phyloP scores from a whole-genome alignment of 306 rosid species.

The Trifolium repens region DNA sequence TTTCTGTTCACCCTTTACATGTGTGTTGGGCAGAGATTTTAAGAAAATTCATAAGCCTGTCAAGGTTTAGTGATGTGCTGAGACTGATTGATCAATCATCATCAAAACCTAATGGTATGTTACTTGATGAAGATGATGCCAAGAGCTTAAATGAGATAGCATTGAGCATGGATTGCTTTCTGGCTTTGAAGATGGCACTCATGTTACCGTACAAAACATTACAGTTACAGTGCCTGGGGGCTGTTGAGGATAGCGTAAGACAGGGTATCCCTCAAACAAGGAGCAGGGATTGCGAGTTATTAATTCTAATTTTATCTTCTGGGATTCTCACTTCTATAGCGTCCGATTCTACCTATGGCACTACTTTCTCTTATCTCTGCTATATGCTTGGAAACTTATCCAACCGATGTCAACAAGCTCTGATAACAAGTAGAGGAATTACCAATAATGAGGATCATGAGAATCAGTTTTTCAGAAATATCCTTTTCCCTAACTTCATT shows the following conservation, averaged over 20 bases:
- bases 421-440: conserved; percentile 51
- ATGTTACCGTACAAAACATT: conserved; percentile 73
- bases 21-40: conserved; percentile 78
- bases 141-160: conserved; percentile 56
- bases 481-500: conserved; percentile 69
- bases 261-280: conserved; percentile 60
- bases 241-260: conserved; percentile 68
- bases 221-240: conserved; percentile 63
- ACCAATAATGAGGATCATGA: conserved; percentile 45
- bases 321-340: conserved; percentile 62
- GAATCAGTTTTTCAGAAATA: conserved; percentile 55
- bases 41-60: conserved; percentile 57
- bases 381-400: conserved; percentile 78
- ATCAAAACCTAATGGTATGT: conserved; percentile 52
- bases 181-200: conserved; percentile 69
- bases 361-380: conserved; percentile 73
- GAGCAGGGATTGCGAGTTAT: conserved; percentile 61
- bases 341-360: conserved; percentile 57
- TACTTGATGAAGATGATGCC: conserved; percentile 80
- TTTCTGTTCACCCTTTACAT: conserved; percentile 75
- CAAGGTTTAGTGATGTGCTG: conserved; percentile 66
- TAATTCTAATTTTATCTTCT: conserved; percentile 70
- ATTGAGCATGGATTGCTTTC: conserved; percentile 63
- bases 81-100: conserved; percentile 74
- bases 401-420: conserved; percentile 58